Evolutionary conservation across 768 basidiomycete genomes (phyloP).

Genomic region (Leccinum subtestaceum): DNA sequence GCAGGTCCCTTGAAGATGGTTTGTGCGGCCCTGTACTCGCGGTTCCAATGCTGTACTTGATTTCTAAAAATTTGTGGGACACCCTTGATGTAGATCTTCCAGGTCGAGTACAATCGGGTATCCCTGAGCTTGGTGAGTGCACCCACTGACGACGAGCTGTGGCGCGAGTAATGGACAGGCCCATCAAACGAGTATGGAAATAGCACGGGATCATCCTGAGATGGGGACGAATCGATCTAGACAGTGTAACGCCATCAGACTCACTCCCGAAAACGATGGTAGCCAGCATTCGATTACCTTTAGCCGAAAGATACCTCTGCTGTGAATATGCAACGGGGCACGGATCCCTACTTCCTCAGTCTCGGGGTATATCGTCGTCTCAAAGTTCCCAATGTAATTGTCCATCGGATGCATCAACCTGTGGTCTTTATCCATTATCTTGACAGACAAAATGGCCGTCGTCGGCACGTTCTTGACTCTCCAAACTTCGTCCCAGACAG

Average conservation of each 20-base stretch:
- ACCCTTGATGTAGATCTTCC: slow-evolving; percentile 69
- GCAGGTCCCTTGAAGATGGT: slow-evolving; percentile 63
- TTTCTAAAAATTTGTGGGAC: slow-evolving; percentile 59
- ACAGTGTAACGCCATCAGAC: slow-evolving; percentile 3
- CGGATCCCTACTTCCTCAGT: slow-evolving; percentile 64
- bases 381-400: slow-evolving; percentile 64
- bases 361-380: slow-evolving; percentile 50
- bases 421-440: slow-evolving; percentile 69
- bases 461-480: slow-evolving; percentile 67
- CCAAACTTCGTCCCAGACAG: slow-evolving; percentile 80
- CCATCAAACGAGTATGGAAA: slow-evolving; percentile 70
- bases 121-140: slow-evolving; percentile 58
- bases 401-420: slow-evolving; percentile 42
- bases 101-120: slow-evolving; percentile 69
- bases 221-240: slow-evolving; percentile 56
- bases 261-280: background rate
- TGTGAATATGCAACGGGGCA: slow-evolving; percentile 46
- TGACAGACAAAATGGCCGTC: slow-evolving; percentile 56
- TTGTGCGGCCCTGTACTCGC: slow-evolving; percentile 64
- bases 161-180: slow-evolving; percentile 67
- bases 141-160: slow-evolving; percentile 70
- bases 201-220: slow-evolving; percentile 38
- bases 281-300: slow-evolving; percentile 40
- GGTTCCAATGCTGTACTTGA: slow-evolving; percentile 63
- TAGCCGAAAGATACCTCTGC: slow-evolving; percentile 65